Evolutionary conservation across 495 filamentous ascomycete genomes (phyloP).

Genomic region (Xylaria cubensis): DNA sequence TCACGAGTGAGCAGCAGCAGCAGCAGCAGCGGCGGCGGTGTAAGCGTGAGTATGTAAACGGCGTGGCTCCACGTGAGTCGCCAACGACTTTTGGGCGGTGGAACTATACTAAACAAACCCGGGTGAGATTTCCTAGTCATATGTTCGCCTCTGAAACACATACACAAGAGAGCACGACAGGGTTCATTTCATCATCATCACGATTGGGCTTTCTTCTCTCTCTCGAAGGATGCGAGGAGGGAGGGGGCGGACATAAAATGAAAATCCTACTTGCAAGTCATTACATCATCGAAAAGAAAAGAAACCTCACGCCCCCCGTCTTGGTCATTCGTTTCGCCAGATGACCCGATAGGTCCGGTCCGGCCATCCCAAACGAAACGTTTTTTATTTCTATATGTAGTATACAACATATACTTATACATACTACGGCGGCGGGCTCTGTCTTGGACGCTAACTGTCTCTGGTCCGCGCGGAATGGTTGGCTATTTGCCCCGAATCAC

Average conservation of each 20-base stretch:
- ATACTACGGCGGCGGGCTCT: too few species aligned
- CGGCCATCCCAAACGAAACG: background rate
- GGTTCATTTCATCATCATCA: background rate
- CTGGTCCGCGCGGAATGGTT: background rate
- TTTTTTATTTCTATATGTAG: too few species aligned
- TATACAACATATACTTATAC: too few species aligned
- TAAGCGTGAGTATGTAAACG: background rate
- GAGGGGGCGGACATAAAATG: too few species aligned
- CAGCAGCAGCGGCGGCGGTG: background rate
- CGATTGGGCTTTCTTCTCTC: too few species aligned
- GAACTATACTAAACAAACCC: background rate
- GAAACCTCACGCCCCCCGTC: too few species aligned
- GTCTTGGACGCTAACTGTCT: too few species aligned
- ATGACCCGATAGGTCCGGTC: conserved; percentile 9
- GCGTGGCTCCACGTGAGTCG: conserved; percentile 16
- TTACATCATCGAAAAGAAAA: too few species aligned
- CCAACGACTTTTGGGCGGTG: background rate
- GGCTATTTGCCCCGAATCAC: background rate
- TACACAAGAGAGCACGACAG: background rate
- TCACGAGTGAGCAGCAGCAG: background rate
- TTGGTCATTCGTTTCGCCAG: background rate
- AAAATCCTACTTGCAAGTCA: too few species aligned
- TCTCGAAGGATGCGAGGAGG: too few species aligned
- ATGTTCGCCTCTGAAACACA: conserved; percentile 3
- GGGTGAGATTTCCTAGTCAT: conserved; percentile 9